These are phyloP conservation scores for Apiotrichum siamense DNA, from an alignment of 1,284 basidiomycete genomes.

Conservation along the genomic window DNA sequence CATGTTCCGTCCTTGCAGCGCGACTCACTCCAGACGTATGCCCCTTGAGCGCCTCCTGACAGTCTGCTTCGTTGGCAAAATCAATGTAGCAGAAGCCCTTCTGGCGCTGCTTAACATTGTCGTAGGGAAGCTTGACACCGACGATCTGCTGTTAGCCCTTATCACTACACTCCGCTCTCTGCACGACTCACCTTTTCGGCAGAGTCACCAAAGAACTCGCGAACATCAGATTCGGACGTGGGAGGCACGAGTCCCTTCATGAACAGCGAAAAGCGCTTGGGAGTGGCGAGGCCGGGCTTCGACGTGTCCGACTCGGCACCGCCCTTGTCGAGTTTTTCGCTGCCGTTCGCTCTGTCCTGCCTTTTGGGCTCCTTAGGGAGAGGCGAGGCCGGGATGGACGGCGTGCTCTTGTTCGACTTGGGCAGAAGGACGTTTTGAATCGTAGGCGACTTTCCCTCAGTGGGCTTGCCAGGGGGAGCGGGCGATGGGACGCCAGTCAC, in stretches of 20 bases:
- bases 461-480: neutral
- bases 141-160: slow-evolving; percentile 59
- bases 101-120: slow-evolving; percentile 44
- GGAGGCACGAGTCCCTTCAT: slow-evolving; percentile 59
- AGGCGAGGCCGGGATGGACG: neutral
- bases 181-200: slow-evolving; percentile 31
- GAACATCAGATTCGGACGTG: slow-evolving; percentile 62
- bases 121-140: slow-evolving; percentile 57
- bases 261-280: slow-evolving; percentile 78
- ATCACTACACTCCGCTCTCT: neutral
- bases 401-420: slow-evolving; percentile 12
- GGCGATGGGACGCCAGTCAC: slow-evolving; percentile 2
- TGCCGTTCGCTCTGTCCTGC: slow-evolving; percentile 25
- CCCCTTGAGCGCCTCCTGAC: slow-evolving; percentile 67
- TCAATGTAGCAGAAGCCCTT: slow-evolving; percentile 65
- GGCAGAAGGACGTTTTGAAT: neutral
- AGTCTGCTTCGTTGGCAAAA: slow-evolving; percentile 73
- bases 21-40: slow-evolving; percentile 58
- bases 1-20: too few relatives aligned
- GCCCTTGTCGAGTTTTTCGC: slow-evolving; percentile 18
- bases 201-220: slow-evolving; percentile 59
- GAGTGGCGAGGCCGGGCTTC: slow-evolving; percentile 56
- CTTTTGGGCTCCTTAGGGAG: slow-evolving; percentile 53
- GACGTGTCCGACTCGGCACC: slow-evolving; percentile 57
- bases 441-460: slow-evolving; percentile 12